Base-by-base conservation (phyloP, 2,329 filamentous ascomycete species). In the Ophioceras dolichostomum region DNA sequence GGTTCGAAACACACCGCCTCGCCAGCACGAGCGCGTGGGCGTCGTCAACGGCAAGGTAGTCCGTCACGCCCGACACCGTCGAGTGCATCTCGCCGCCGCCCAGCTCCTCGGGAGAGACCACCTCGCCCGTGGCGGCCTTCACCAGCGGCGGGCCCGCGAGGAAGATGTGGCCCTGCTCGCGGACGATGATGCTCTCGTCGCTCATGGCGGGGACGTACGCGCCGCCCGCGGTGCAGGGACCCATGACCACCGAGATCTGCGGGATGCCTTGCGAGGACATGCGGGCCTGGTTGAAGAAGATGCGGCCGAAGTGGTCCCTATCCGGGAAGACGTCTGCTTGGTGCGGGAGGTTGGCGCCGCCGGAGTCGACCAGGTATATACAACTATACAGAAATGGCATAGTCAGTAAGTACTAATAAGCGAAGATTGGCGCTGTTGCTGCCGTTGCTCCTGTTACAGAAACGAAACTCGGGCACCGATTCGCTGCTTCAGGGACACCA, bases 141-240 rank as follows among this genome's bases (percentile, higher is more conserved):
- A 98, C 91, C 1, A 98, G 69, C 0, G 91, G 89, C 14, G 89
- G 89, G 0, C 89, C 91, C 1, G 89, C 89, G 2, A 98, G 75
- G 66, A 96, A 98, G 55, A 98, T 94, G 47, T 94, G 88, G n/a
- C 89, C 89, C 57, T 95, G 88, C 52, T 86, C 78, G 28, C 96
- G 91, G 7, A 37, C 35, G 45, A 98, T 96, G 58, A 98, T 95
- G 54, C 78, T 87, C 68, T 96, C 91, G 56, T 96, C 91, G 42
- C 83, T 89, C 89, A 98, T 96, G 50, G 85, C 86, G 10, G 89
- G 89, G 10, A 96, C 88, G 56, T 98, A 96, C 18, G 89, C 89
- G 34, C 89, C 89, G 36, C 89, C 89, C 2, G 89, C 89, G 1
- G 91, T 98, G 61, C 91, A 98, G 31, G 89, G 84, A 1, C 89